phyloP scores from a whole-genome alignment of 768 basidiomycete species.

The Agaricus subrufescens region DNA sequence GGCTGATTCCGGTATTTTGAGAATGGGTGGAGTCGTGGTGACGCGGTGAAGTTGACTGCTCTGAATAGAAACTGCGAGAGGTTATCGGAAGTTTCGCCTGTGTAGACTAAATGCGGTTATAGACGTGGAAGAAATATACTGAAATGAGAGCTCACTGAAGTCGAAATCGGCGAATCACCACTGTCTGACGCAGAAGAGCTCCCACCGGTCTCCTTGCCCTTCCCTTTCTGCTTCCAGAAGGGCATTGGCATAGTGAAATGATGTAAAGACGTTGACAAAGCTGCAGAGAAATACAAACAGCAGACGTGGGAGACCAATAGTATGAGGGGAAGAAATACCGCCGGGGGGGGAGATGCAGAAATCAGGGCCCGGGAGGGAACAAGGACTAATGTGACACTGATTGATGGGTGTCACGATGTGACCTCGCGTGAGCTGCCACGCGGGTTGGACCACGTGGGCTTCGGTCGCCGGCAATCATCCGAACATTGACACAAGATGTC shows the following conservation, averaged over 20 bases:
- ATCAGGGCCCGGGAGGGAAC: slow-evolving; percentile 8
- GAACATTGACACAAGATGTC: slow-evolving; percentile 9
- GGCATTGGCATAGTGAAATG: not conserved
- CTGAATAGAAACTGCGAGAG: not conserved
- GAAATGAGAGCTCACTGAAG: not conserved
- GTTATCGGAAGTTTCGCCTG: slow-evolving; percentile 2
- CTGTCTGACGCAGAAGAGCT: slow-evolving; percentile 10
- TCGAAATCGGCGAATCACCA: slow-evolving; percentile 8
- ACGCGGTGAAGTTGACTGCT: slow-evolving; percentile 4
- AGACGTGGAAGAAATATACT: not conserved
- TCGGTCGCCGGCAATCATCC: slow-evolving; percentile 9
- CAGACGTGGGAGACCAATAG: not conserved
- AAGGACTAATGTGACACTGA: slow-evolving; percentile 7
- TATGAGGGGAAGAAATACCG: not conserved
- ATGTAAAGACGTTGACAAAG: not conserved
- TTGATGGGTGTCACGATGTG: slow-evolving; percentile 10
- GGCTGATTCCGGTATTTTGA: not conserved
- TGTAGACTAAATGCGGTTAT: not conserved
- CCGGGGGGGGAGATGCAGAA: slow-evolving; percentile 3
- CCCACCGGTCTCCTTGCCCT: not conserved
- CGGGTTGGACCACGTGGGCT: slow-evolving; percentile 9
- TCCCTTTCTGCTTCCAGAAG: slow-evolving; percentile 1
- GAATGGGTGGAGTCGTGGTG: not conserved
- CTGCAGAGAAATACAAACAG: not conserved
- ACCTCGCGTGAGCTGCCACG: slow-evolving; percentile 8